Conservation (phyloP, 352 stramenopile genomes). For the Phytophthora citricola region DNA sequence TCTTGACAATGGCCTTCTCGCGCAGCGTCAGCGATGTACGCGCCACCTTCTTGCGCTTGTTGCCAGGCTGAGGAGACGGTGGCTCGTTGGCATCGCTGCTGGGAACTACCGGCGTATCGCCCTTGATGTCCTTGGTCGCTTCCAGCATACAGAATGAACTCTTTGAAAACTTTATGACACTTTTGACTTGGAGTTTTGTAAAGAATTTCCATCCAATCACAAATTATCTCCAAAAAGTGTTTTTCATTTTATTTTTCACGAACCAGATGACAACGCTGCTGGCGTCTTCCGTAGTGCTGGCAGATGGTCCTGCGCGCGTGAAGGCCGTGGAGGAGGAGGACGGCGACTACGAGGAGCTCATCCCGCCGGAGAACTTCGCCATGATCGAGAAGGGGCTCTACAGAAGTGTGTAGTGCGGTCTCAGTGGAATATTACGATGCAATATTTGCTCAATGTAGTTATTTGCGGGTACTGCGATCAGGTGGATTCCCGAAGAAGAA, state of each 20-base stretch:
- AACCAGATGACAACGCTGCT: conserved; percentile 27
- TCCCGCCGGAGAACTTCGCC: conserved; percentile 89
- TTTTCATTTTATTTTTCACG: no score
- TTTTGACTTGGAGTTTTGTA: no score
- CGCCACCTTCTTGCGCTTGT: conserved; percentile 39
- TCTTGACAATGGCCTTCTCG: conserved; percentile 79
- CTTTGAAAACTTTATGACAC: no score
- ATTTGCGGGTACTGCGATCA: conserved; percentile 15
- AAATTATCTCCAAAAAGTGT: not conserved
- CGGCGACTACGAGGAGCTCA: conserved; percentile 82
- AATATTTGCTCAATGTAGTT: not conserved
- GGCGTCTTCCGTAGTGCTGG: conserved; percentile 27
- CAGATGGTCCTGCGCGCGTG: conserved; percentile 23
- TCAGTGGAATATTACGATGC: not conserved
- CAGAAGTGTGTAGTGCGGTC: conserved; percentile 53
- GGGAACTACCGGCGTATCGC: not conserved
- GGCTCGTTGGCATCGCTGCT: conserved; percentile 1
- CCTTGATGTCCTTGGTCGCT: conserved; percentile 1
- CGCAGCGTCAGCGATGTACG: conserved; percentile 71
- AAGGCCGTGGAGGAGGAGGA: conserved; percentile 73
- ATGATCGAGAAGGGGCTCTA: conserved; percentile 91
- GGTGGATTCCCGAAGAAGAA: conserved; percentile 91
- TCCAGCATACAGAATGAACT: not conserved
- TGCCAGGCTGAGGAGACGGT: not conserved
- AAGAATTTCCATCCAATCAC: conserved; percentile 18